Conservation (phyloP, 1,139 yeast species). For the Magnusiomyces magnusii region DNA sequence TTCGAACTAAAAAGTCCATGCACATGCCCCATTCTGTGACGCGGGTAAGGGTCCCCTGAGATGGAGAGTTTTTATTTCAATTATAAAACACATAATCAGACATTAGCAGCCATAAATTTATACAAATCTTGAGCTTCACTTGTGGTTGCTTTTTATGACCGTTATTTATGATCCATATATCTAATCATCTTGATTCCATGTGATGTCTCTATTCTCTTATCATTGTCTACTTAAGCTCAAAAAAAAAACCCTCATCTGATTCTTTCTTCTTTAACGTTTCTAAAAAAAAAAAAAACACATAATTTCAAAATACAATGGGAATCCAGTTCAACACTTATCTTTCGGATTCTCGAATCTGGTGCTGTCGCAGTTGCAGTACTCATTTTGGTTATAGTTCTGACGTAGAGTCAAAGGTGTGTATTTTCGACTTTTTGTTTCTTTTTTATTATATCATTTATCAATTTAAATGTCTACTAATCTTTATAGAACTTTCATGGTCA, state of each 20-base stretch:
- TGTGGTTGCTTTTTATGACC: no score
- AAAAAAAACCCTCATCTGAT: not conserved
- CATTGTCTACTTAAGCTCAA: not conserved
- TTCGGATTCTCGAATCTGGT: constrained; percentile 30
- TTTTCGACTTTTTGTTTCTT: no score
- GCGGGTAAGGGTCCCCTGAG: not conserved
- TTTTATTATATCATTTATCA: not conserved
- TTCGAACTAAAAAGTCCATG: no score
- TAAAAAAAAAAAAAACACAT: no score
- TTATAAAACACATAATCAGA: no score
- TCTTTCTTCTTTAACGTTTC: not conserved
- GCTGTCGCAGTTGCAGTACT: constrained; percentile 36
- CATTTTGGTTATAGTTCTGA: constrained; percentile 34
- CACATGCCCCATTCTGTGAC: not conserved
- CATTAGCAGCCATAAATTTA: no score
- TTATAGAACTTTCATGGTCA: constrained; percentile 35
- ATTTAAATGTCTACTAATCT: not conserved
- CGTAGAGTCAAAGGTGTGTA: constrained; percentile 32
- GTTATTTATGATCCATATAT: no score
- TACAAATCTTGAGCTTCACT: no score
- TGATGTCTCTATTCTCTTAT: not conserved
- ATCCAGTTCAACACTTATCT: constrained; percentile 32
- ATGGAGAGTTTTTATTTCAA: constrained; percentile 20
- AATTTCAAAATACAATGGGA: constrained; percentile 35
- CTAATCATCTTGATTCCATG: not conserved